These are phyloP conservation scores for Trichoderma erinaceum DNA, from an alignment of 495 filamentous ascomycete species.

Conservation along the genomic window DNA sequence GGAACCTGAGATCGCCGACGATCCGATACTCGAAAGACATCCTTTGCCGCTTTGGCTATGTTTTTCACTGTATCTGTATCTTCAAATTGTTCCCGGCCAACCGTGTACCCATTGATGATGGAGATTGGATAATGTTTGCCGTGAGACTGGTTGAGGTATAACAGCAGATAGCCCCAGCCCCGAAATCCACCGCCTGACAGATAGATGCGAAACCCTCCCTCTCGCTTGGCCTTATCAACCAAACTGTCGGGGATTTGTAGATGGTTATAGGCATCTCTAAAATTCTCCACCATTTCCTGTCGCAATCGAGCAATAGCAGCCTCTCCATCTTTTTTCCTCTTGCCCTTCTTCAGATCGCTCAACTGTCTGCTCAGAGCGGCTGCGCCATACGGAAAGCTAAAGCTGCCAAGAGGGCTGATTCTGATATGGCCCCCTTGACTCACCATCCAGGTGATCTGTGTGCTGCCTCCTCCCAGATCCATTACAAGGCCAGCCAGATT, in stretches of 20 bases:
- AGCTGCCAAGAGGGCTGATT: conserved; percentile 46
- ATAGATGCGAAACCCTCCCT: conserved; percentile 54
- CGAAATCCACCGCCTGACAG: conserved; percentile 68
- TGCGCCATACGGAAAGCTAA: conserved; percentile 68
- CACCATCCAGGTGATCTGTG: conserved; percentile 52
- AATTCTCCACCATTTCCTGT: conserved; percentile 44
- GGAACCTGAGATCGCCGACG: conserved; percentile 60
- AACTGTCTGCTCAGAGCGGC: conserved; percentile 56
- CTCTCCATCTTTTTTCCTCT: conserved; percentile 26
- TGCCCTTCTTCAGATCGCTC: conserved; percentile 23
- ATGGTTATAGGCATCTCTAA: conserved; percentile 43
- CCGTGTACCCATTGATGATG: conserved; percentile 66
- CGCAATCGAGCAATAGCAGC: conserved; percentile 37
- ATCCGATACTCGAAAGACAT: conserved; percentile 63
- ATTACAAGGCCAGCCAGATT: conserved; percentile 57
- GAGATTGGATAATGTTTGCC: conserved; percentile 60
- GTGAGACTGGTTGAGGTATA: conserved; percentile 41
- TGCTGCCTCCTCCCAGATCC: conserved; percentile 67
- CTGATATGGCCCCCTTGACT: conserved; percentile 40
- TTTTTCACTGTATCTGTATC: conserved; percentile 43
- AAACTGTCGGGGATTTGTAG: conserved; percentile 49
- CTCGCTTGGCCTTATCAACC: conserved; percentile 29
- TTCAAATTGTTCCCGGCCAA: conserved; percentile 45
- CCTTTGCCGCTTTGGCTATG: conserved; percentile 30
- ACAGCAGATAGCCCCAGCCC: conserved; percentile 65